A percentile compares a stretch with the other conserved stretches of the same genome.
These are phyloP conservation scores for Aspergillus sp. DNA, from an alignment of 2,329 filamentous ascomycete species.

Conservation along the genomic window DNA sequence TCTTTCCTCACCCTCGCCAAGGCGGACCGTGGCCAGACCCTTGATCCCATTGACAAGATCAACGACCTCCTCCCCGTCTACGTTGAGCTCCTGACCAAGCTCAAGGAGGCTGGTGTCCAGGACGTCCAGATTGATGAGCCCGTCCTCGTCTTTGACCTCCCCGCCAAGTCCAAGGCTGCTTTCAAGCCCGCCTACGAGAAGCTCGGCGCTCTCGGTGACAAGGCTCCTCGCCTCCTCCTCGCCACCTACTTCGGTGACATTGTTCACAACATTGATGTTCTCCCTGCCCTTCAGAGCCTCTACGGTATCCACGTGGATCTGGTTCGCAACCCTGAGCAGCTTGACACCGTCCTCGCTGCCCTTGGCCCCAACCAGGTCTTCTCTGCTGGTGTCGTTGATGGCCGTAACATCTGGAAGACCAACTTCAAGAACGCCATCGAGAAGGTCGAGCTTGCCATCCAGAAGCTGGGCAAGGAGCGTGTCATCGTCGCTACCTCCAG, in stretches of 20 bases:
- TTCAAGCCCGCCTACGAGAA: conserved; percentile 98
- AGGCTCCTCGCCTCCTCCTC: conserved; percentile 82
- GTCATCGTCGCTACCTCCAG: conserved; percentile 96
- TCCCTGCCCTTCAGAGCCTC: conserved; percentile 69
- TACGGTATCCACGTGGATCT: conserved; percentile 92
- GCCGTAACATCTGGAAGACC: conserved; percentile 99
- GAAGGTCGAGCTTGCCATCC: conserved; percentile 80
- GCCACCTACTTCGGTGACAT: conserved; percentile 99
- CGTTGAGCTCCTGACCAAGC: conserved; percentile 83
- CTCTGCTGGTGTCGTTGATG: conserved; percentile 94
- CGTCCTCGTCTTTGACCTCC: conserved; percentile 90
- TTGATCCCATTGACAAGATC: conserved; percentile 90
- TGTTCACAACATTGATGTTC: conserved; percentile 93
- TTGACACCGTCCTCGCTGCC: conserved; percentile 76
- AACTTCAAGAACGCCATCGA: conserved; percentile 96
- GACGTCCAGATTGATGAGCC: conserved; percentile 98
- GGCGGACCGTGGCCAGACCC: conserved; percentile 90
- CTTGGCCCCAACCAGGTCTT: conserved; percentile 87
- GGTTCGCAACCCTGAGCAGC: conserved; percentile 97
- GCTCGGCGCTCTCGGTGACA: conserved; percentile 66
- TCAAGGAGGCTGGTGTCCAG: conserved; percentile 95
- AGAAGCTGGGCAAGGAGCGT: conserved; percentile 96
- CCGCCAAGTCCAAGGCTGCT: conserved; percentile 84
- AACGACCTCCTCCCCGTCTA: conserved; percentile 93
- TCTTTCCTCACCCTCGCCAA: conserved; percentile 98